These are phyloP conservation scores for Cordia subcordata DNA, from an alignment of 257 asterid genomes.

Conservation along the genomic window DNA sequence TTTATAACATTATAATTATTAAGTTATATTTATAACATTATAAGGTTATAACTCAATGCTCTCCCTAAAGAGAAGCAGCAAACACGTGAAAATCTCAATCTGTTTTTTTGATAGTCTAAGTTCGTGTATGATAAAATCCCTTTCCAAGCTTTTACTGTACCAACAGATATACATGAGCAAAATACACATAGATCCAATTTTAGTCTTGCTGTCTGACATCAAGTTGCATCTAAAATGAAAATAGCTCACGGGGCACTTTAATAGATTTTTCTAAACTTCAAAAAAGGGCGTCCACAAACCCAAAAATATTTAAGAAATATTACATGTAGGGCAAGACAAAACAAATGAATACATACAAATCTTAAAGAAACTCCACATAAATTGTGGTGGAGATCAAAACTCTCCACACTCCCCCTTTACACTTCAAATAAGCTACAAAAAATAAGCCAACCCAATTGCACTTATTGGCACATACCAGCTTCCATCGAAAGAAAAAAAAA, in stretches of 20 bases:
- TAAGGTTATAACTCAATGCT: too few relatives aligned
- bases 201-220: slow-evolving; percentile 22
- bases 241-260: slow-evolving; percentile 62
- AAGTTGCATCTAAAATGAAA: slow-evolving; percentile 10
- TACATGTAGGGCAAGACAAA: slow-evolving; percentile 22
- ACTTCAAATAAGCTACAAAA: slow-evolving; percentile 8
- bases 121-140: slow-evolving; percentile 23
- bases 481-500: slow-evolving; percentile 7
- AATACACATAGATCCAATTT: slow-evolving; percentile 26
- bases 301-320: neutral
- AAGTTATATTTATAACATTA: too few relatives aligned
- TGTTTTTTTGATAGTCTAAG: too few relatives aligned
- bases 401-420: slow-evolving; percentile 32
- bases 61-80: too few relatives aligned
- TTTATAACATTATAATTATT: too few relatives aligned
- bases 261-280: slow-evolving; percentile 37
- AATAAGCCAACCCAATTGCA: slow-evolving; percentile 6
- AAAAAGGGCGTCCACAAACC: slow-evolving; percentile 66
- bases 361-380: slow-evolving; percentile 28
- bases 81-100: too few relatives aligned
- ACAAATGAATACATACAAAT: slow-evolving; percentile 50
- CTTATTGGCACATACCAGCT: slow-evolving; percentile 4
- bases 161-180: slow-evolving; percentile 39
- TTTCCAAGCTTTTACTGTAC: slow-evolving; percentile 37
- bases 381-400: slow-evolving; percentile 55